A percentile compares a stretch with the other conserved stretches of the same genome.
Conservation (phyloP, 257 asterid species). For the Henckelia pumila region DNA sequence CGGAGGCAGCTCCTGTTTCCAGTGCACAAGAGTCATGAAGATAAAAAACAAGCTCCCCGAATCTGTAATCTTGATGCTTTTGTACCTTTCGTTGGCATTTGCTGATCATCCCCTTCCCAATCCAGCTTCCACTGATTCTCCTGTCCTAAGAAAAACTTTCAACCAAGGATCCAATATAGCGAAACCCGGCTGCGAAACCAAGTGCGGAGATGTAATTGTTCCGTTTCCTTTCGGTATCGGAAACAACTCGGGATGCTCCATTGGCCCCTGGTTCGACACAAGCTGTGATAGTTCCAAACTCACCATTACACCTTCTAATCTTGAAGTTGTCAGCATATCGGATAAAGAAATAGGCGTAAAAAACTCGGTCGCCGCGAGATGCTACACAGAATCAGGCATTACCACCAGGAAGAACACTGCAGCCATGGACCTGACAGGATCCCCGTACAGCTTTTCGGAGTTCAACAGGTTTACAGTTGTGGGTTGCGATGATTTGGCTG, state of each 20-base stretch:
- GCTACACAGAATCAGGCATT: conserved; percentile 5
- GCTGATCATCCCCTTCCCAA: conserved; percentile 12
- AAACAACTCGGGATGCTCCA: neutral
- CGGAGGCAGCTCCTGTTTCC: no score
- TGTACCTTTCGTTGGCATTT: conserved; percentile 16
- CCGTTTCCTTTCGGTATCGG: conserved; percentile 22
- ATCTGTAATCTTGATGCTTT: conserved; percentile 5
- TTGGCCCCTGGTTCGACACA: conserved; percentile 4
- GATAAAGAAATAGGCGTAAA: neutral
- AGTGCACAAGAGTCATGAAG: neutral
- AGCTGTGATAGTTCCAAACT: conserved; percentile 1
- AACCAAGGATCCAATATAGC: conserved; percentile 11
- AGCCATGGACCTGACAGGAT: neutral
- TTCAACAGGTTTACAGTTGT: conserved; percentile 25
- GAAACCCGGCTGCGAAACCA: conserved; percentile 27
- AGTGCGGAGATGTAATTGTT: conserved; percentile 34
- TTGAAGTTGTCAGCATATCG: neutral
- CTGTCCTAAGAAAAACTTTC: conserved; percentile 9
- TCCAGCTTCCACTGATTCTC: no score
- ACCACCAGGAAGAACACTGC: neutral
- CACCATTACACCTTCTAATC: neutral
- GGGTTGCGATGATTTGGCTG: conserved; percentile 34
- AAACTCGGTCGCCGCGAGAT: neutral
- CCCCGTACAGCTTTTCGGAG: conserved; percentile 19
- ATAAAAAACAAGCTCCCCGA: neutral